Conservation (phyloP, 306 rosid species). For the Adenanthera pavonina region DNA sequence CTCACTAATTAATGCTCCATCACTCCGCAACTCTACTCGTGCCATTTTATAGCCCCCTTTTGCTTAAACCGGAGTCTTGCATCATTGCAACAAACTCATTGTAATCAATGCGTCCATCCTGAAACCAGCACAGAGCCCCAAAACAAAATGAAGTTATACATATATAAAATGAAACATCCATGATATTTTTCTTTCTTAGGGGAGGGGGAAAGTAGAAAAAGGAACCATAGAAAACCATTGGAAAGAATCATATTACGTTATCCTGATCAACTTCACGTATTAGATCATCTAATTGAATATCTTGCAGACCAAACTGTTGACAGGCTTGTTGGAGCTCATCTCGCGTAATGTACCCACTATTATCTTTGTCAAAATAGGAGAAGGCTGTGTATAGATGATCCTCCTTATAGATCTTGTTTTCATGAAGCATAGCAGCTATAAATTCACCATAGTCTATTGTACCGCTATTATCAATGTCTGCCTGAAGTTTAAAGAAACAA, state of each 20-base stretch:
- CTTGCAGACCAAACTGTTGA: constrained; percentile 75
- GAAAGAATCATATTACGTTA: constrained; percentile 59
- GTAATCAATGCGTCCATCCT: constrained; percentile 98
- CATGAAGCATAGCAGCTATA: constrained; percentile 92
- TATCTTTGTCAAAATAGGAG: constrained; percentile 89
- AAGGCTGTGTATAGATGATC: constrained; percentile 91
- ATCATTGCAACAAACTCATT: constrained; percentile 94
- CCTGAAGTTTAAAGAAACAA: constrained; percentile 57
- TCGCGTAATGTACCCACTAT: constrained; percentile 88
- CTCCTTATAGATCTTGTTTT: constrained; percentile 88
- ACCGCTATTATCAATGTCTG: constrained; percentile 89
- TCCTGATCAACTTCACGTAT: constrained; percentile 84
- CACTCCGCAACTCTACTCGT: constrained; percentile 47
- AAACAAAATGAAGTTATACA: constrained; percentile 28
- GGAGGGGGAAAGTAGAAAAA: background rate
- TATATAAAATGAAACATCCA: background rate
- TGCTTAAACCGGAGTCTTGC: constrained; percentile 80
- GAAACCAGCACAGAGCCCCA: constrained; percentile 41
- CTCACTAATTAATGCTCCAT: constrained; percentile 42
- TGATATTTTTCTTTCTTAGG: background rate
- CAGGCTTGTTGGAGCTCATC: constrained; percentile 95
- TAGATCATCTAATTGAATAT: constrained; percentile 73
- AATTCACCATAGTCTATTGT: constrained; percentile 97
- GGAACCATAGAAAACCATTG: constrained; percentile 13
- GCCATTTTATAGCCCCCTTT: constrained; percentile 44